Base-by-base conservation (phyloP, 1,284 basidiomycete species). In the Naganishia sp. region DNA sequence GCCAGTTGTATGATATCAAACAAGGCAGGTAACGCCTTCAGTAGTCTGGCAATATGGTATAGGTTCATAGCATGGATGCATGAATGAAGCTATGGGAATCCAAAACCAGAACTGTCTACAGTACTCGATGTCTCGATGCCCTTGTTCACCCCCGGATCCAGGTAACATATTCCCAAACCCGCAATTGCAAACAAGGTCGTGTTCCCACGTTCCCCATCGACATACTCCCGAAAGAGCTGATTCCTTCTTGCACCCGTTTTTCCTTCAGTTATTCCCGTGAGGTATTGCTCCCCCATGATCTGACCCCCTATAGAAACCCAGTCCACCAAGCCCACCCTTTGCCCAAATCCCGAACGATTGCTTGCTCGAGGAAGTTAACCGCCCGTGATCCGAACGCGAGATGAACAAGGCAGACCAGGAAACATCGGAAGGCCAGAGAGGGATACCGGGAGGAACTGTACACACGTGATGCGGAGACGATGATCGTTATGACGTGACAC, bases 331-430 rank as follows among this genome's bases (percentile, higher is more conserved):
- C 6, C 32, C 21, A 51, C 35, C 18, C 18, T n/a, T 18, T 39
- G 35, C 13, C 35, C 46, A 51, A 18, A 28, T 10, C 17, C 21
- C 47, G 46, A 42, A 43, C 58, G 49, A 50, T 50, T 61, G 58
- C 58, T 61, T 61, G 58, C 58, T 61, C 58, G 58, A 61, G 58
- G 58, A 61, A 61, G 58, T 51, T 61, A 61, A 42, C 47, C 49
- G 58, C n/a, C 35, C 35, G 35, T 39, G 35, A 39, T 39, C 35
- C 58, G 6, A n/a, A 15, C 25, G n/a, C 9, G 35, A 35, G n/a
- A 49, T 13, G 35, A 32, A 23, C n/a, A 49, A 31, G 45, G 32
- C 45, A 15, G 32, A 11, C 17, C 23, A 25, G 46, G 31, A 35
- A 46, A 42, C 42, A 28, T 49, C 21, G 54, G 11, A 43, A 25